Evolutionary conservation across 345 rosid genomes (phyloP), one percentile per base, ranked within the genome.

Genomic region (Noccaea caerulescens): DNA sequence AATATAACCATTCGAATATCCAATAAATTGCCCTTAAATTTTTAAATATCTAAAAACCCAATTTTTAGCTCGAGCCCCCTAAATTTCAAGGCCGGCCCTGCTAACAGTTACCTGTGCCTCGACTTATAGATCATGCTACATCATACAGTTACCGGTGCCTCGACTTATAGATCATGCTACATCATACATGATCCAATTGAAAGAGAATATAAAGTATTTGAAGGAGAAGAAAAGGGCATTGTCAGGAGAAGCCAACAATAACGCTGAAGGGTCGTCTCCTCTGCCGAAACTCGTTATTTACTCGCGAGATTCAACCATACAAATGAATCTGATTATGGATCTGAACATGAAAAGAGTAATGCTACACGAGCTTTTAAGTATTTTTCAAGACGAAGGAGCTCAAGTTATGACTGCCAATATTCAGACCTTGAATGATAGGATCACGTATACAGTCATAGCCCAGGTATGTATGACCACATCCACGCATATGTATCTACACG

Each of bases 371-470:
- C 66, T 69, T 54, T 7, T 76, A 4, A 69, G 53, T 27, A 39
- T 62, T 76, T 71, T 76, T 30, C 66, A 39, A 64, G 75, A 76
- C 39, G 75, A 63, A 76, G 79, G 79, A 47, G 79, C 79, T 33
- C 66, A 63, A 62, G 54, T 69, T 38, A 64, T 76, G 75, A 69
- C 34, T 63, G 55, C 51, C 13, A 20, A 42, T 64, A 53, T 69
- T 64, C 59, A 63, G 7, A 76, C 32, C 65, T 33, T 76, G 30
- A 71, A 58, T 23, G 60, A 56, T 14, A 76, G 7, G 54, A 63
- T 25, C 41, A 4, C 3, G 49, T 70, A 61, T 14, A 69, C 79
- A n/a, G 20, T 58, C 41, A 39, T 34, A 16, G 72, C 72, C 6
- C 60, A 66, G 58, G 66, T 72, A 61, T 7, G 38, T 18, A 30